Base-by-base conservation (phyloP, 768 basidiomycete species). In the Lactarius sp. region DNA sequence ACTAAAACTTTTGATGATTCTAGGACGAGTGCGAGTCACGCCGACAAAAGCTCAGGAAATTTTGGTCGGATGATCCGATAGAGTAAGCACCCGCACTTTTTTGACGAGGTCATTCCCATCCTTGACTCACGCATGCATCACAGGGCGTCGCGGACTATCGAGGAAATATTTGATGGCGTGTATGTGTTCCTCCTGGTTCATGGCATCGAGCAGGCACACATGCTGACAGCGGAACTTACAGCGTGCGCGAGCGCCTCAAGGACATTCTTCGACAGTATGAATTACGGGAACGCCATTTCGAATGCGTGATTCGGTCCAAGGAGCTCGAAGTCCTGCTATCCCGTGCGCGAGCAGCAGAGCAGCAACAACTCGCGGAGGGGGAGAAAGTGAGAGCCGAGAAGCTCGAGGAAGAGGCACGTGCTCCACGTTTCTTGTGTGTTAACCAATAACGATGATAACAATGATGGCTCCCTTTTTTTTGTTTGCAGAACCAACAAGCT, bases 251-350 rank as follows among this genome's bases (percentile, higher is more conserved):
- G 75, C 85, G 92, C 53, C 79, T 94, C 74, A 94, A 92, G 71
- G 89, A 92, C 69, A 83, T 94, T 41, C 83, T 94, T 50, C 84
- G 86, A 31, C 92, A 93, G 71, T 94, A 94, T 71, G 88, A 94
- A 71, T 84, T 93, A 60, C 87, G 92, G 64, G 92, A 94, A 77
- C 86, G 85, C 72, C 92, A 94, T 78, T 94, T 94, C 69, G 92
- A 94, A 76, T 92, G 90, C 67, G 88, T 94, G 34, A 87, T 94
- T 60, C 88, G 92, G 47, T 94, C 92, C 49, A 94, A 94, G 75
- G 92, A 94, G 74, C 81, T 94, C 27, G 92, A 94, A 72, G 89
- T 94, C 16, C 76, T 94, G 20, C 79, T 94, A 16, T 92, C 92
- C 53, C 85, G 91, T 37, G 92, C 92, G 49, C 86, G 92, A 73